Base-by-base conservation (phyloP, 2,329 filamentous ascomycete genomes). In the Fusarium sp. region DNA sequence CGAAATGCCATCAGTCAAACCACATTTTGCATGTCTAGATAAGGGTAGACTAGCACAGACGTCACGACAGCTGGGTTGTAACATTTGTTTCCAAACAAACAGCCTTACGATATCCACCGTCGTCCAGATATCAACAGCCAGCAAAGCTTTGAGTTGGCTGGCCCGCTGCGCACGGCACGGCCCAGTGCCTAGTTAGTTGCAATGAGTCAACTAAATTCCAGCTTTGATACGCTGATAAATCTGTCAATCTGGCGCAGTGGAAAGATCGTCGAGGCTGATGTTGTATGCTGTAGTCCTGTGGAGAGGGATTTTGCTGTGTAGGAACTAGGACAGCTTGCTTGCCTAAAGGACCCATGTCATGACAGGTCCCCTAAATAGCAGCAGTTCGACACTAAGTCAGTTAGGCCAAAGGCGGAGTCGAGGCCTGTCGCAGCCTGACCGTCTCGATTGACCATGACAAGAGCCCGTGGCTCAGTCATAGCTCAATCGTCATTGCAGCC, bases 301-400 rank as follows among this genome's bases (percentile, higher is more conserved):
- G 68, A 51, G 55, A 60, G 52, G 18, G 25, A 42, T 46, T 58
- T 53, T 59, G n/a, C 24, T 53, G 34, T 24, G 42, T 50, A 46
- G 40, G 42, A 18, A 40, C 61, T 53, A 38, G 63, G 51, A 51
- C 58, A 53, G 34, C 38, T 53, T 59, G 59, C 42, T 59, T 40
- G 63, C 57, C 49, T 49, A 49, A 54, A 42, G 45, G 46, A 66
- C 54, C 63, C 59, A 55, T 67, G 63, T 30, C 27, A 51, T 53
- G 63, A 44, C 51, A 61, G 59, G 44, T 64, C 72, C 65, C 72
- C 45, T 38, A 72, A 72, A 75, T 74, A 75, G 72, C 57, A 74
- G 51, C 63, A 57, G 57, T 40, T 47, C 49, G 42, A 42, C 50
- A 34, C 46, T 56, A 34, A 61, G 70, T 45, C 27, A 20, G 34